Percentiles rank a stretch among this genome's conserved stretches.
Evolutionary conservation across 2,329 filamentous ascomycete genomes (phyloP).

Genomic region (Aureobasidium sp.): DNA sequence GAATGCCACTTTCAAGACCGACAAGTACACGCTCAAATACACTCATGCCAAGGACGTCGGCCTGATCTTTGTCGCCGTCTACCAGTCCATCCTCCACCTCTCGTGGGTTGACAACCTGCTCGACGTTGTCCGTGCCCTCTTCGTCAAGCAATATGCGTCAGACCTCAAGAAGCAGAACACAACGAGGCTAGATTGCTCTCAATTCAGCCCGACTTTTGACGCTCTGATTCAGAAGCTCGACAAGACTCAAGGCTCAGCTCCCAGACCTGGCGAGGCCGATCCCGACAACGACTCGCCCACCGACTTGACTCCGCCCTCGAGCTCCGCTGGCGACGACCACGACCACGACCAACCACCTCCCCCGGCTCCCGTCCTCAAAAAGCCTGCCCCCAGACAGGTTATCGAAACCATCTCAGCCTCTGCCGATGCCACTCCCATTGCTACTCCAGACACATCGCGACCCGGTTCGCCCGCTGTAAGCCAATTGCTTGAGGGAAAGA

Average conservation of each 20-base stretch:
- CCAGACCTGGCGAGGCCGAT: conserved; percentile 18
- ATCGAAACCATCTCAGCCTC: conserved; percentile 38
- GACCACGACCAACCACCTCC: conserved; percentile 47
- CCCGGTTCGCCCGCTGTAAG: conserved; percentile 64
- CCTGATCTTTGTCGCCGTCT: conserved; percentile 94
- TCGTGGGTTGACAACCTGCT: conserved; percentile 96
- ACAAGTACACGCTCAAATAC: conserved; percentile 94
- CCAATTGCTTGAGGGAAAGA: conserved; percentile 66
- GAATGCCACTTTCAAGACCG: conserved; percentile 75
- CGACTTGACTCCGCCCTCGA: conserved; percentile 48
- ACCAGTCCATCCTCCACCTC: conserved; percentile 88
- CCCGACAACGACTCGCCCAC: conserved; percentile 24
- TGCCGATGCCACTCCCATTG: conserved; percentile 61
- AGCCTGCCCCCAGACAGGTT: conserved; percentile 30
- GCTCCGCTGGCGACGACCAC: conserved; percentile 42
- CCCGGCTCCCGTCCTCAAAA: conserved; percentile 48
- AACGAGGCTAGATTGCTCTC: conserved; percentile 66
- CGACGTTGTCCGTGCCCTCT: conserved; percentile 89
- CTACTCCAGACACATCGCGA: conserved; percentile 69
- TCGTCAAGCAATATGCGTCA: conserved; percentile 81
- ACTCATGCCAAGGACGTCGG: conserved; percentile 86
- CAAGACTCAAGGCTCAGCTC: conserved; percentile 40
- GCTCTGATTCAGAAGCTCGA: conserved; percentile 82
- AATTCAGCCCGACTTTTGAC: conserved; percentile 90
- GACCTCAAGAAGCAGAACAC: conserved; percentile 70